Base-by-base conservation (phyloP, 345 rosid species). In the Eucalyptus camaldulensis region DNA sequence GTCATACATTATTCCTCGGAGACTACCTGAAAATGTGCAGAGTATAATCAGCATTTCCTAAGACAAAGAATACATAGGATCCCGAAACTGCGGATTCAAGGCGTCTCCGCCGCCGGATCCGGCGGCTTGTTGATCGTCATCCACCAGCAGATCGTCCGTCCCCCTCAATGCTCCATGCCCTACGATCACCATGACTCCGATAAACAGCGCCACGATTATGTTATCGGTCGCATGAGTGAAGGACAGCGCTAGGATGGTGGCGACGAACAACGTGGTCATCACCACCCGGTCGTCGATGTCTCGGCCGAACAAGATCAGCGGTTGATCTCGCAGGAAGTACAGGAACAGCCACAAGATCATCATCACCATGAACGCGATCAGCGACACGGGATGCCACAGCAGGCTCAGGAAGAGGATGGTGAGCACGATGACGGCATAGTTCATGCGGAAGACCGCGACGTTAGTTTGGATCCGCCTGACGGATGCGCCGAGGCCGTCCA, bases 321-420 rank as follows among this genome's bases (percentile, higher is more conserved):
- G 94, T 67, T 88, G 93, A 53, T 95, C 94, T 1, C 95, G 90
- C 65, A 93, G 87, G 86, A 94, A 93, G 91, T 93, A 95, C 15
- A 95, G 91, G 92, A 92, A 95, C 85, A 93, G 31, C 97, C 97
- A 94, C 7, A 93, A 90, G 49, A 88, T 62, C 89, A 94, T 90
- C 94, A 92, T 86, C 90, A 92, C 50, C 33, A 91, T 15, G 87
- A 94, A 90, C 91, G 92, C 87, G 13, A 93, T 80, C 88, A 95
- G 87, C 69, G 95, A 92, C 60, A 92, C n/a, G 1, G 97, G 97
- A 56, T 93, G 94, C 96, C 94, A 95, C 4, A 96, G 93, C 85
- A 95, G 89, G 94, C 90, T 91, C 90, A 94, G 88, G 90, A 95
- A 90, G 89, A 96, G 90, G 24, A 91, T 72, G 53, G 90, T 56